phyloP scores from a whole-genome alignment of 2,329 filamentous ascomycete genomes.

The Penicillium sp. region DNA sequence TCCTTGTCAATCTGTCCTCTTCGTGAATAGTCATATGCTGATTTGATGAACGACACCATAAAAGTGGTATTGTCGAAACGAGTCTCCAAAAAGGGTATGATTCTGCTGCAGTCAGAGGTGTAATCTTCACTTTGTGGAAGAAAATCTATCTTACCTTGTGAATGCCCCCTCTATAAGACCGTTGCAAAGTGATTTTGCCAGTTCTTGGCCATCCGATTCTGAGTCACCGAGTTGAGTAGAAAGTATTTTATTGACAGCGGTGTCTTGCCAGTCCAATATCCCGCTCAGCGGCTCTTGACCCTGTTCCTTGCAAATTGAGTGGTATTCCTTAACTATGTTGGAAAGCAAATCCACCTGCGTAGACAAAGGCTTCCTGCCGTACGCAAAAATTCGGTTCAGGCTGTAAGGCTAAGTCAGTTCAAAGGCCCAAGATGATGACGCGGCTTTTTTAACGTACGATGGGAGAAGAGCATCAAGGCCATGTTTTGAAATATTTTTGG shows the following conservation, averaged over 20 bases:
- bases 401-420: not conserved
- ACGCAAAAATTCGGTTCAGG: not conserved
- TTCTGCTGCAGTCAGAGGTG: not conserved
- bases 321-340: not conserved
- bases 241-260: not conserved
- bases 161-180: not conserved
- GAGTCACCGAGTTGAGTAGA: not conserved
- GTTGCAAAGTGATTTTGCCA: not conserved
- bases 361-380: not conserved
- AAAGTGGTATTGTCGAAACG: constrained; percentile 5
- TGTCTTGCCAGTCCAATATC: constrained; percentile 4
- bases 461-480: not conserved
- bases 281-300: not conserved
- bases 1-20: not conserved
- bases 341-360: not conserved
- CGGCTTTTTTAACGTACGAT: not conserved
- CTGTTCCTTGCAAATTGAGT: not conserved
- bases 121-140: not conserved
- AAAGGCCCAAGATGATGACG: not conserved
- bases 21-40: not conserved
- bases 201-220: not conserved
- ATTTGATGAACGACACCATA: not conserved
- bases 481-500: constrained; percentile 2
- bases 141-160: not conserved
- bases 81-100: not conserved